Conservation (phyloP, 805 yeast genomes). For the Pichia sporocuriosa region DNA sequence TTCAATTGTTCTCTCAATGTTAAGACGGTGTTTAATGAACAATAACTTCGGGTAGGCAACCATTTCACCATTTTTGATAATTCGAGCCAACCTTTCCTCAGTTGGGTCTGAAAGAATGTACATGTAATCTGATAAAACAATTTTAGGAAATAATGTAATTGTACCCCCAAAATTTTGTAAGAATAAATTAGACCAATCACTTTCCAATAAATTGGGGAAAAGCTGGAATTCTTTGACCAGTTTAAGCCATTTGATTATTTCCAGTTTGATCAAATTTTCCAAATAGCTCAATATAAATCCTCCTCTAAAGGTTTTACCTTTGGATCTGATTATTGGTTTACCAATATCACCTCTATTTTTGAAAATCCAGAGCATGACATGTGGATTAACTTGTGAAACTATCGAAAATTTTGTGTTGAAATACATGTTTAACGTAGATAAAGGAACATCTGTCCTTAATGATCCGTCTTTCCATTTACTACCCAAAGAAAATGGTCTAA, state of each 20-base stretch:
- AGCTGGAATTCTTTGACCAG: constrained; percentile 58
- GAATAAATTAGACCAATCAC: constrained; percentile 77
- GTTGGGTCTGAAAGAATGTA: constrained; percentile 65
- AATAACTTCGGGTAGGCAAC: constrained; percentile 60
- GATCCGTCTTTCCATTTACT: constrained; percentile 77
- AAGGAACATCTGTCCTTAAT: constrained; percentile 70
- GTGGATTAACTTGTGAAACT: constrained; percentile 81
- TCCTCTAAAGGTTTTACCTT: constrained; percentile 58
- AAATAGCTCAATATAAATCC: constrained; percentile 69
- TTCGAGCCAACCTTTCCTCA: constrained; percentile 44
- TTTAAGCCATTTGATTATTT: constrained; percentile 71
- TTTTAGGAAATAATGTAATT: constrained; percentile 70
- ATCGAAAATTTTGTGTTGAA: constrained; percentile 70
- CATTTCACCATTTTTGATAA: constrained; percentile 56
- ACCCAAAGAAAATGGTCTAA: constrained; percentile 67
- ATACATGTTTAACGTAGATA: constrained; percentile 64
- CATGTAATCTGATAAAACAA: constrained; percentile 50
- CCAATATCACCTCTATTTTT: constrained; percentile 81
- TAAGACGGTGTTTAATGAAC: constrained; percentile 57
- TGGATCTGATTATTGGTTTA: constrained; percentile 58
- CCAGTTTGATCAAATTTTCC: constrained; percentile 65
- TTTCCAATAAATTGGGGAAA: constrained; percentile 61
- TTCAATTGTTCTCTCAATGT: constrained; percentile 59
- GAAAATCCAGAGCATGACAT: constrained; percentile 65
- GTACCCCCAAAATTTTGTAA: constrained; percentile 70